These are phyloP conservation scores for Apiospora marii DNA, from an alignment of 2,329 filamentous ascomycete genomes.

Conservation along the genomic window DNA sequence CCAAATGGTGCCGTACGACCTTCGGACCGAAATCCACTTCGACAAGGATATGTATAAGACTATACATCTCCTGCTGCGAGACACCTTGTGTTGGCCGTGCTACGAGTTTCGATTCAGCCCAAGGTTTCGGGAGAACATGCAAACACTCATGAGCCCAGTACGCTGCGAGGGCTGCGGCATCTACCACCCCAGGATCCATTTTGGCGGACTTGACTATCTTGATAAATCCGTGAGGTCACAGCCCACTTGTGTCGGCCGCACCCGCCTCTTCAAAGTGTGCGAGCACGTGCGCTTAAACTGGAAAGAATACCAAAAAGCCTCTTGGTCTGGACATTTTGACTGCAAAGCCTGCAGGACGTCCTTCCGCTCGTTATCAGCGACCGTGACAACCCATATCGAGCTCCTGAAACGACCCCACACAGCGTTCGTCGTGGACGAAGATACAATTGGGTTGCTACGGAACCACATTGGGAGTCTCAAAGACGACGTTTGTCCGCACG, in stretches of 20 bases:
- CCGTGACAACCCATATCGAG: background rate
- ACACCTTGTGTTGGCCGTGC: background rate
- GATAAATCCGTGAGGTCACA: background rate
- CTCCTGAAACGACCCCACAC: background rate
- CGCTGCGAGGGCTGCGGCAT: background rate
- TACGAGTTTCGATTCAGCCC: background rate
- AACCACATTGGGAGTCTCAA: background rate
- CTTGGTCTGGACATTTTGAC: background rate
- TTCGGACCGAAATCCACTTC: background rate
- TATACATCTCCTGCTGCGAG: background rate
- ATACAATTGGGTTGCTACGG: background rate
- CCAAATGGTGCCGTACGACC: background rate
- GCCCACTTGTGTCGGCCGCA: background rate
- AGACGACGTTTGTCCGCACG: background rate
- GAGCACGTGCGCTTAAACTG: background rate
- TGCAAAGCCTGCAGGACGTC: background rate
- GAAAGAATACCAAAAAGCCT: background rate
- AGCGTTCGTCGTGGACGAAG: background rate
- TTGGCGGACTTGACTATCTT: background rate
- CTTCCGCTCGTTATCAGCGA: background rate
- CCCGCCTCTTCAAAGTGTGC: background rate
- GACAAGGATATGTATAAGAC: rapidly evolving
- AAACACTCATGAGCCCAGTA: background rate
- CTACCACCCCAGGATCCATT: background rate
- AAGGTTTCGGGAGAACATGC: background rate